These are phyloP conservation scores for Saccharomycopsis oosterbeekiorum DNA, from an alignment of 805 yeast genomes.

Conservation along the genomic window DNA sequence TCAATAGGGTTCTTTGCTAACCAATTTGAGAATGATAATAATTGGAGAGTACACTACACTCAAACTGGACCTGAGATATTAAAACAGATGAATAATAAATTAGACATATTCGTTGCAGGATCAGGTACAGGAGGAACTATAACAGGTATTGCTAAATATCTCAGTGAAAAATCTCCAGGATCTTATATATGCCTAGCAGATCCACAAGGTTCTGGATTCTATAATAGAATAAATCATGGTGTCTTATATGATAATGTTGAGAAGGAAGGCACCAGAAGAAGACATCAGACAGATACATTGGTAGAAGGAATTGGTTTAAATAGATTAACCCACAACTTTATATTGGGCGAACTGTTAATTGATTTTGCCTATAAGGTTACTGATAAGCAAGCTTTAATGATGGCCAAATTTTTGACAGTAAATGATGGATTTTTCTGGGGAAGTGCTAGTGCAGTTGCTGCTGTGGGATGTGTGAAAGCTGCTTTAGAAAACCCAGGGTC, in stretches of 20 bases:
- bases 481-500: slow-evolving; percentile 49
- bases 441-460: slow-evolving; percentile 86
- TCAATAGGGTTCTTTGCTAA: slow-evolving; percentile 78
- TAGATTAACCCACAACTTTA: slow-evolving; percentile 74
- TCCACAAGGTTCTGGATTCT: slow-evolving; percentile 93
- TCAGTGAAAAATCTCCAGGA: slow-evolving; percentile 39
- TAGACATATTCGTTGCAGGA: slow-evolving; percentile 80
- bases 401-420: slow-evolving; percentile 77
- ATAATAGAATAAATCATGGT: slow-evolving; percentile 74
- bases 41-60: slow-evolving; percentile 75
- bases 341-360: slow-evolving; percentile 55
- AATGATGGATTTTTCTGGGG: slow-evolving; percentile 90
- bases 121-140: slow-evolving; percentile 98
- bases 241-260: slow-evolving; percentile 90
- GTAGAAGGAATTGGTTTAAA: slow-evolving; percentile 93
- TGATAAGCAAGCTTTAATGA: slow-evolving; percentile 71
- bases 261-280: slow-evolving; percentile 83
- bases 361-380: slow-evolving; percentile 74
- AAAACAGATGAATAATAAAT: slow-evolving; percentile 43
- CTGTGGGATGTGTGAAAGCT: slow-evolving; percentile 72
- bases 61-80: slow-evolving; percentile 94
- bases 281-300: slow-evolving; percentile 94
- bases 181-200: slow-evolving; percentile 68
- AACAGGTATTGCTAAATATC: slow-evolving; percentile 75
- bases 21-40: slow-evolving; percentile 88